Base-by-base conservation (phyloP, 2,329 filamentous ascomycete species). In the Talaromyces sp. region DNA sequence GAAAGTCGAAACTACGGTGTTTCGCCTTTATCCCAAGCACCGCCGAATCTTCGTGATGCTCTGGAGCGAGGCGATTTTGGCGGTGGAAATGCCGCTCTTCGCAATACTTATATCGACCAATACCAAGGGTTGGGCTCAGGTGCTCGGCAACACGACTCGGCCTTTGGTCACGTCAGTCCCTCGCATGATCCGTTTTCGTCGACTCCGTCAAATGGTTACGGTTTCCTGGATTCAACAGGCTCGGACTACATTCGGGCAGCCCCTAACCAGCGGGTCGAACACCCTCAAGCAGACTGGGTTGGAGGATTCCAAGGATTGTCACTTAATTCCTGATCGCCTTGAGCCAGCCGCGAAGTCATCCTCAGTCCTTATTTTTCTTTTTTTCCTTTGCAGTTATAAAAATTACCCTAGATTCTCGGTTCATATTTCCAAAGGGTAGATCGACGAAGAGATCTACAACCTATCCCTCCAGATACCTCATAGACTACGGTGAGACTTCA, bases 241-340 rank as follows among this genome's bases (percentile, higher is more conserved):
- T 31, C 64, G 9, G 64, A 66, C 52, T 66, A 43, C 50, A 11
- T 58, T 14, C 54, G 64, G n/a, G 43, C 64, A 11, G 41, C 52
- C 24, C 41, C 59, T 24, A 60, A 62, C 16, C 64, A 66, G 11
- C 60, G 74, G 65, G 71, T 70, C 60, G 78, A 75, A 66, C 75
- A 70, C 56, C 70, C 70, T 27, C 77, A 72, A 16, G 76, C 82
- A 57, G 88, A 90, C 59, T 91, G 89, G 88, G 78, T 84, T 31
- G 80, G 81, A 62, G 78, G 83, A 6, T 91, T 92, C 74, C 89
- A 92, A 74, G 86, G 89, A 10, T 79, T 93, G 19, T 93, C 90
- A 2, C 83, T 93, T 68, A 90, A 90, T 72, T 85, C 86, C 69
- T 82, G 68, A 62, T 41, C 19, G 31, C n/a, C 24, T 37, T 31